Conservation (phyloP, 1,284 basidiomycete species). For the Ganoderma leucocontextum region DNA sequence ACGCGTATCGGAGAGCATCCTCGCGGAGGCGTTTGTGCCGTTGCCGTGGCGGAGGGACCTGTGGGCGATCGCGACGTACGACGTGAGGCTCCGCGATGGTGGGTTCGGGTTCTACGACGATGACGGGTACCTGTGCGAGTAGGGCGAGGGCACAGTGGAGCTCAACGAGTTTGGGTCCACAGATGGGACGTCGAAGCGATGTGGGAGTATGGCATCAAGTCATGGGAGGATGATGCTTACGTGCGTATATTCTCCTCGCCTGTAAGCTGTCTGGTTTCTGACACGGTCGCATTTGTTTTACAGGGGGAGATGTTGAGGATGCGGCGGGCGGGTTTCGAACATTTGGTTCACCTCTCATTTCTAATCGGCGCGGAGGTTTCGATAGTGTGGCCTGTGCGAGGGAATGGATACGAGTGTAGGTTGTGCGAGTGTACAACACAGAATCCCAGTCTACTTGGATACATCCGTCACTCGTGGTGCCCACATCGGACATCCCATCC, state of each 20-base stretch:
- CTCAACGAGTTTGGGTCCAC: conserved; percentile 46
- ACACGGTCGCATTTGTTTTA: too few relatives aligned
- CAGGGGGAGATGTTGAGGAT: too few relatives aligned
- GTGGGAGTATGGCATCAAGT: conserved; percentile 49
- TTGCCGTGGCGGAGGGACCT: conserved; percentile 17
- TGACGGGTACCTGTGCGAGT: not conserved
- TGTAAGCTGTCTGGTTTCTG: too few relatives aligned
- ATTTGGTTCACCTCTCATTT: too few relatives aligned
- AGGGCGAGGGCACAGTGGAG: not conserved
- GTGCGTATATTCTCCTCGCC: conserved; percentile 43
- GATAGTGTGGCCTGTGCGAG: too few relatives aligned
- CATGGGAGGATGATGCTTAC: conserved; percentile 54
- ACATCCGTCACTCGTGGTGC: too few relatives aligned
- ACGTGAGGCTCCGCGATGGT: not conserved
- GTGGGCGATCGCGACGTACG: conserved; percentile 11
- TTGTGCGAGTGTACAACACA: too few relatives aligned
- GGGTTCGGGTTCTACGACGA: not conserved
- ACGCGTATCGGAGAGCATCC: not conserved
- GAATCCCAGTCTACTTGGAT: too few relatives aligned
- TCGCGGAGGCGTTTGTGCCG: conserved; percentile 21
- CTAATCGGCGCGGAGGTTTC: too few relatives aligned
- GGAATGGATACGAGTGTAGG: too few relatives aligned
- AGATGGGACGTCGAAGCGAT: conserved; percentile 48
- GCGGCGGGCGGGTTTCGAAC: too few relatives aligned
- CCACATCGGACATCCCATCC: too few relatives aligned